Evolutionary conservation across 345 rosid genomes (phyloP), one percentile per base, ranked within the genome.

Genomic region (Murraya paniculata): DNA sequence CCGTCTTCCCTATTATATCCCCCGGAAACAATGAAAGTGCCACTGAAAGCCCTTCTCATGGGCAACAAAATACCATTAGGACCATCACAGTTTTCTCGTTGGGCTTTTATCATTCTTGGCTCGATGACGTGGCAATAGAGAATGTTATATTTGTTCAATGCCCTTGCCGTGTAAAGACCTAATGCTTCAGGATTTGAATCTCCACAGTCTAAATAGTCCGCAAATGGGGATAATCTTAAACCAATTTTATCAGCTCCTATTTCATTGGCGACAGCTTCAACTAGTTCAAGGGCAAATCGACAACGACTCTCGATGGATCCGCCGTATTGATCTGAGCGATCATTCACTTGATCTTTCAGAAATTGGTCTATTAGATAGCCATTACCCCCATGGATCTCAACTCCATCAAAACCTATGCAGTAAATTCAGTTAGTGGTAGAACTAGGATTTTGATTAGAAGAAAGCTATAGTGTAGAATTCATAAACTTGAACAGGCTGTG

Each of bases 381-480:
- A 58, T 93, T 81, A 71, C 96, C 94, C 0, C 93, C 96, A 22
- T 90, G 98, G 75, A 93, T 88, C 83, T 93, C 98, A n/a, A 93
- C 91, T 6, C 95, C 95, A 58, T 91, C 96, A 18, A 91, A 91
- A 22, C 95, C 94, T 93, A 28, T 14, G 16, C 7, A 57, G 22
- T 30, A 48, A 45, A 24, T 67, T 14, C 67, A 16, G 28, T 6
- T 19, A 39, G 19, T 31, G 19, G 5, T 7, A 10, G 64, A 10
- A 14, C n/a, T 0, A 61, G 48, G 65, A 14, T 39, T 39, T 39
- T 9, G 13, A 39, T 39, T 39, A 13, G 3, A 39, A 9, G 11
- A 39, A 39, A 39, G 13, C 10, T 9, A 39, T 2, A 9, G 48
- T 39, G 48, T 9, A 39, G 4, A 39, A 39, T 39, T 39, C 48